These are phyloP conservation scores for Camellia sinensis DNA, from an alignment of 148 eudicot species.

Conservation along the genomic window DNA sequence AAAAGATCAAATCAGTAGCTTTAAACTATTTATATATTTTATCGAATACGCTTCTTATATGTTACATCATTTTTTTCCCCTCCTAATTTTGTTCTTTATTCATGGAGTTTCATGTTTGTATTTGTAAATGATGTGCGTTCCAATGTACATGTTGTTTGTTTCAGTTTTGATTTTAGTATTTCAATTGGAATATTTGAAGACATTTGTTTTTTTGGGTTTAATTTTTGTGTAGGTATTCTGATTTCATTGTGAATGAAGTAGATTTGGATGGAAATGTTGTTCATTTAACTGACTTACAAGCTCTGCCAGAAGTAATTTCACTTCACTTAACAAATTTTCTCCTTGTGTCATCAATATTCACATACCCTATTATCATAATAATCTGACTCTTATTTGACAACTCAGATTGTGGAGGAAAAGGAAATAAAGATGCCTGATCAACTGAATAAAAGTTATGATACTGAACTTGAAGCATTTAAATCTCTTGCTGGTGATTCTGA, in stretches of 20 bases:
- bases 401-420: conserved; percentile 63
- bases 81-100: neutral
- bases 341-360: conserved; percentile 11
- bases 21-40: neutral
- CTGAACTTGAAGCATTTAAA: conserved; percentile 70
- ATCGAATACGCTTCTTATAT: neutral
- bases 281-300: conserved; percentile 67
- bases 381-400: conserved; percentile 6
- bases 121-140: neutral
- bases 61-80: neutral
- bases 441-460: conserved; percentile 44
- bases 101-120: neutral
- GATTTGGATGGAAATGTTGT: conserved; percentile 87
- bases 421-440: conserved; percentile 42
- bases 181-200: neutral
- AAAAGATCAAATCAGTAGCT: neutral
- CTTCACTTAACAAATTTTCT: neutral
- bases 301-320: conserved; percentile 57
- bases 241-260: conserved; percentile 95
- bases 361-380: neutral
- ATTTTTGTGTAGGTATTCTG: conserved; percentile 62
- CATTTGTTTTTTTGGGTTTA: neutral
- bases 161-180: neutral
- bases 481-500: conserved; percentile 69
- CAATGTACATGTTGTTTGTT: neutral